Conservation (phyloP, 2,329 filamentous ascomycete genomes). For the Penicillium concentricum region DNA sequence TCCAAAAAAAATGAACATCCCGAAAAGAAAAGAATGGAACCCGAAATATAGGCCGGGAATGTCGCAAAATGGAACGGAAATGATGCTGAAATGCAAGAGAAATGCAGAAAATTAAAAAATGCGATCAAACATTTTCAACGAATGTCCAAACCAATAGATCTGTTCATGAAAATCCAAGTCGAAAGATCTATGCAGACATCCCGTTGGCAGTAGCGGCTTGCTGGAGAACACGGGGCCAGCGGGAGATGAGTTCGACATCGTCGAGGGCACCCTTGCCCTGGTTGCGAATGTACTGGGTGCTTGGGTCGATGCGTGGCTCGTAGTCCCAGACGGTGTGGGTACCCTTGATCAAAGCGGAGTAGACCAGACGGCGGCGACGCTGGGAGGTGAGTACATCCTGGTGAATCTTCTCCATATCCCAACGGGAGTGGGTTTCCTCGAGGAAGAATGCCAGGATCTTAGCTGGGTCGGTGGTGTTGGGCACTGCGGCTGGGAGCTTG, state of each 20-base stretch:
- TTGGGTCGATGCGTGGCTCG: slow-evolving; percentile 58
- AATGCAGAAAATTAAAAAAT: background rate
- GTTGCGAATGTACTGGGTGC: slow-evolving; percentile 71
- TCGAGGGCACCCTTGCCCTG: slow-evolving; percentile 43
- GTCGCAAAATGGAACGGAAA: slow-evolving; percentile 8
- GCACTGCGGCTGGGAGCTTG: slow-evolving; percentile 34
- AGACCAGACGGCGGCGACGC: slow-evolving; percentile 74
- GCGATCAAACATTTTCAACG: background rate
- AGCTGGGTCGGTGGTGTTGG: slow-evolving; percentile 34
- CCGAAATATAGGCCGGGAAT: background rate
- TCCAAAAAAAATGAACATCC: slow-evolving; percentile 4
- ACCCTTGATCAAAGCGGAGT: slow-evolving; percentile 74
- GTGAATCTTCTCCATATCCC: slow-evolving; percentile 79
- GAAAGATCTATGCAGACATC: background rate
- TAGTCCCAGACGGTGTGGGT: slow-evolving; percentile 82
- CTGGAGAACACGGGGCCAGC: slow-evolving; percentile 41
- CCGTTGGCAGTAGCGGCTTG: slow-evolving; percentile 31
- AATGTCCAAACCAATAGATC: background rate
- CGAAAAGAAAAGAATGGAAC: slow-evolving; percentile 1
- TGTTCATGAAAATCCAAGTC: background rate
- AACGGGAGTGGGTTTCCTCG: slow-evolving; percentile 69
- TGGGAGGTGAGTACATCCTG: slow-evolving; percentile 72
- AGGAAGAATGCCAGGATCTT: slow-evolving; percentile 65
- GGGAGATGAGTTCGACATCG: slow-evolving; percentile 43
- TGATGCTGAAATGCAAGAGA: background rate